These are phyloP conservation scores for Penicillium brasilianum DNA, from an alignment of 2,329 filamentous ascomycete species.

Conservation along the genomic window DNA sequence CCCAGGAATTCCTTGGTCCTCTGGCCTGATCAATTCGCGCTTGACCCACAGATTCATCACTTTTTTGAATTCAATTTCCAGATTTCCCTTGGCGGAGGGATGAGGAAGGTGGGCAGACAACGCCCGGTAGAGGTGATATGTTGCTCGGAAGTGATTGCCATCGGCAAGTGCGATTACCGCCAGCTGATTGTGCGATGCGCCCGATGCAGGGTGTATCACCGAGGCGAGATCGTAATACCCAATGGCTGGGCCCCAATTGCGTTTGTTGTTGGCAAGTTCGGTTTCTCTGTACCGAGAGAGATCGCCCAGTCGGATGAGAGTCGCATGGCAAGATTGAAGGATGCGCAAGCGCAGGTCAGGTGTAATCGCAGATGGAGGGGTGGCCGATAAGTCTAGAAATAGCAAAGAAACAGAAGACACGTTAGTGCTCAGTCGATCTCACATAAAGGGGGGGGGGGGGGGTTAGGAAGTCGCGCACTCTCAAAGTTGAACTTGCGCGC, in stretches of 20 bases:
- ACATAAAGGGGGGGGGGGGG: no score
- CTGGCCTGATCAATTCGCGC: slow-evolving; percentile 54
- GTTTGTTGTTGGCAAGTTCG: slow-evolving; percentile 73
- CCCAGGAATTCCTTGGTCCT: slow-evolving; percentile 55
- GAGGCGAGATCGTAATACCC: slow-evolving; percentile 85
- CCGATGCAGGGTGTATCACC: slow-evolving; percentile 76
- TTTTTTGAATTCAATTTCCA: slow-evolving; percentile 79
- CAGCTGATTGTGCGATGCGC: slow-evolving; percentile 86
- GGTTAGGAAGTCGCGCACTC: slow-evolving; percentile 41
- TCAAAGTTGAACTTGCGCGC: slow-evolving; percentile 57
- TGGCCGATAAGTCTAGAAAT: slow-evolving; percentile 48
- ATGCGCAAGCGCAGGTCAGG: slow-evolving; percentile 63
- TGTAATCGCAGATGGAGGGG: slow-evolving; percentile 54
- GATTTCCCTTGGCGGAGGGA: slow-evolving; percentile 73
- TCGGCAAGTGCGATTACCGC: slow-evolving; percentile 81
- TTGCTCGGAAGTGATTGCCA: slow-evolving; percentile 78
- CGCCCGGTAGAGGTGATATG: slow-evolving; percentile 89
- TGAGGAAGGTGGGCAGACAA: slow-evolving; percentile 76
- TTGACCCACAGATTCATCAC: slow-evolving; percentile 63
- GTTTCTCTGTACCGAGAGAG: slow-evolving; percentile 81
- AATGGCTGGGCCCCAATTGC: slow-evolving; percentile 78
- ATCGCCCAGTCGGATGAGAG: slow-evolving; percentile 86
- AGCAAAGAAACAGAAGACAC: not conserved
- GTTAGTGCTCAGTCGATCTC: not conserved
- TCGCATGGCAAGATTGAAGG: slow-evolving; percentile 76